A percentile compares a stretch with the other conserved stretches of the same genome.
phyloP scores from a whole-genome alignment of 2,329 filamentous ascomycete genomes.

The Neofusicoccum parvum region DNA sequence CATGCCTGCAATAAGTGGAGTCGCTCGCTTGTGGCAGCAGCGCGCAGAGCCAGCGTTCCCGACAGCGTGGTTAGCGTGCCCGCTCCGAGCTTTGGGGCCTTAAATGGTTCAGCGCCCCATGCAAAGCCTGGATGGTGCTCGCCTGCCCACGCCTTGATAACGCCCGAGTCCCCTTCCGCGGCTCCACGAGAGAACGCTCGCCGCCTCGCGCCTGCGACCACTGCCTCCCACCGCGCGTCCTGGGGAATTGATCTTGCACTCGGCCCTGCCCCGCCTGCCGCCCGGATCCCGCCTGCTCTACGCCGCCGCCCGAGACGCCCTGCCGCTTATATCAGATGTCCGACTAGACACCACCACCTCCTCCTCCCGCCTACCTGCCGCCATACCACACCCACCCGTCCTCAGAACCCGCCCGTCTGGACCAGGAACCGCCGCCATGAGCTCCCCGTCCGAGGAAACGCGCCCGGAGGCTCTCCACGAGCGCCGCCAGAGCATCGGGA shows the following conservation, averaged over 20 bases:
- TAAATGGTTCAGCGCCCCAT: conserved; percentile 19
- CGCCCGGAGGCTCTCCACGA: conserved; percentile 24
- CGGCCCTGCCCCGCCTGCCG: neutral
- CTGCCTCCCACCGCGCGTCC: neutral
- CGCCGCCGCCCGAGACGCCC: conserved; percentile 1
- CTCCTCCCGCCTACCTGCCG: neutral
- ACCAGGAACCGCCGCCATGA: conserved; percentile 8
- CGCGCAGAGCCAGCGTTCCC: conserved; percentile 5
- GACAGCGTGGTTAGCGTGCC: conserved; percentile 19
- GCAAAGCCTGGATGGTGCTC: conserved; percentile 6
- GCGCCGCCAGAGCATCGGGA: conserved; percentile 38
- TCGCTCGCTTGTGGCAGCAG: conserved; percentile 19
- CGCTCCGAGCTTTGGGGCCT: conserved; percentile 20
- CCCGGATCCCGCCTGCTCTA: neutral
- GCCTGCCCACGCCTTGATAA: conserved; percentile 15
- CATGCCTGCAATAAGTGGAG: conserved; percentile 19
- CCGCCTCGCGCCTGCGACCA: neutral
- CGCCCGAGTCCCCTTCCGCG: conserved; percentile 1
- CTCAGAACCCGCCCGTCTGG: neutral
- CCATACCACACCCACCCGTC: neutral
- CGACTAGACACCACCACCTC: neutral
- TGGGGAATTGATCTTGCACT: neutral
- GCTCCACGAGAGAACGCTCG: neutral
- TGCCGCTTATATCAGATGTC: neutral
- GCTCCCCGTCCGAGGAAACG: conserved; percentile 7